Base-by-base conservation (phyloP, 495 filamentous ascomycete species). In the Penicillium simplicissimum region DNA sequence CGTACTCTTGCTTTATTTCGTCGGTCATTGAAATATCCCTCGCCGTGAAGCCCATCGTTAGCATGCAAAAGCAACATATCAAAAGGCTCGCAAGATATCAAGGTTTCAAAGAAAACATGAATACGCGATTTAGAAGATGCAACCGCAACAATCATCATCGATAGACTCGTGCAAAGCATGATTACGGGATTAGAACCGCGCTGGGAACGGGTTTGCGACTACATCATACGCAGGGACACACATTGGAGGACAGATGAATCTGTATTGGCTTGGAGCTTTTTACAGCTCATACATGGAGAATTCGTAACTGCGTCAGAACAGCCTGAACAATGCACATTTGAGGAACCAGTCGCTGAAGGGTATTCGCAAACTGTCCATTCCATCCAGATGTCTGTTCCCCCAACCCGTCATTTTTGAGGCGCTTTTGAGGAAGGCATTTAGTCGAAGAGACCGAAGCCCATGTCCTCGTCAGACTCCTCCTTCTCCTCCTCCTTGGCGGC, bases 361-460 rank as follows among this genome's bases (percentile, higher is more conserved):
- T 52, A 58, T 67, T 69, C 66, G 71, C 70, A 69, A 66, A 69
- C 67, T 70, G 74, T 63, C 68, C 43, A 67, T 58, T 68, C 73
- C 66, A 67, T 67, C 70, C 72, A 76, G 74, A 76, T 64, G 57
- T 71, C 74, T 73, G 66, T 62, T 67, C 75, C 73, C 60, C 73
- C 72, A 67, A 64, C 57, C 65, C 58, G 59, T 64, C 58, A 61
- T 71, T 74, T 72, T 73, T 59, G 66, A 67, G 58, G 23, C 43
- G 59, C 61, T 56, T 33, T 52, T 15, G 58, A 59, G 36, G 58
- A 68, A 68, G 48, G 68, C 67, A 68, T 68, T 79, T 82, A 97
- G 84, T 97, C 94, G 89, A 98, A 98, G 61, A 99, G 93, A 89
- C 95, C 95, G 85, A 99, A 97, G 74, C 95, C 95, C 95, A 99